phyloP scores from a whole-genome alignment of 768 basidiomycete genomes.

The Sutorius australiensis region DNA sequence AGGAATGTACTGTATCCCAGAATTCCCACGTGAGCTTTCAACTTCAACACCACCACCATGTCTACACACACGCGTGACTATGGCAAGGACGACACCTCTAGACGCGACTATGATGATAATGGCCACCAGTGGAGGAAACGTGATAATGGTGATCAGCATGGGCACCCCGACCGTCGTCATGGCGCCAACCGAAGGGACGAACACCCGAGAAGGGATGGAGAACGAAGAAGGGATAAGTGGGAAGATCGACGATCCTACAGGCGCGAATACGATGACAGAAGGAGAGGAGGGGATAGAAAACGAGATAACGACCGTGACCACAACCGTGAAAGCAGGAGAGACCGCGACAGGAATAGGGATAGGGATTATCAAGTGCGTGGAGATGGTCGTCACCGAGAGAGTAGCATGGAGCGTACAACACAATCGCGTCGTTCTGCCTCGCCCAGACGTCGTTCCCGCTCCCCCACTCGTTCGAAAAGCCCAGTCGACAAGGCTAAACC shows the following conservation, averaged over 20 bases:
- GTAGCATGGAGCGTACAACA: constrained; percentile 31
- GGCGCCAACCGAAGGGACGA: constrained; percentile 12
- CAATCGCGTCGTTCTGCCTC: constrained; percentile 57
- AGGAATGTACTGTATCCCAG: constrained; percentile 27
- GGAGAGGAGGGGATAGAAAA: constrained; percentile 14
- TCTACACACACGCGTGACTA: constrained; percentile 14
- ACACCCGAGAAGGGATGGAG: constrained; percentile 21
- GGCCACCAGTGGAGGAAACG: constrained; percentile 9
- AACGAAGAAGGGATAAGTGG: constrained; percentile 16
- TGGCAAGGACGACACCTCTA: constrained; percentile 7
- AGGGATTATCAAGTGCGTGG: constrained; percentile 36
- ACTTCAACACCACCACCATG: constrained; percentile 7
- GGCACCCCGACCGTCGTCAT: constrained; percentile 15
- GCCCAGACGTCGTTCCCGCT: constrained; percentile 37
- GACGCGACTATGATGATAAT: constrained; percentile 13
- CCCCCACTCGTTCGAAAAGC: constrained; percentile 41
- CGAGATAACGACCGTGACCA: constrained; percentile 7
- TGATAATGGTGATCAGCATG: constrained; percentile 2
- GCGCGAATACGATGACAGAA: constrained; percentile 20
- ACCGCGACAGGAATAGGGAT: constrained; percentile 37
- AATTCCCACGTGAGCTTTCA: background rate
- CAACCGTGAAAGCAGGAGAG: constrained; percentile 13
- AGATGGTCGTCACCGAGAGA: constrained; percentile 23
- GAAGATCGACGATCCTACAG: constrained; percentile 17
- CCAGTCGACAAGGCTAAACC: constrained; percentile 71